Evolutionary conservation across 805 yeast genomes (phyloP), one percentile per base, ranked within the genome.

Genomic region (Wickerhamomyces bisporus): DNA sequence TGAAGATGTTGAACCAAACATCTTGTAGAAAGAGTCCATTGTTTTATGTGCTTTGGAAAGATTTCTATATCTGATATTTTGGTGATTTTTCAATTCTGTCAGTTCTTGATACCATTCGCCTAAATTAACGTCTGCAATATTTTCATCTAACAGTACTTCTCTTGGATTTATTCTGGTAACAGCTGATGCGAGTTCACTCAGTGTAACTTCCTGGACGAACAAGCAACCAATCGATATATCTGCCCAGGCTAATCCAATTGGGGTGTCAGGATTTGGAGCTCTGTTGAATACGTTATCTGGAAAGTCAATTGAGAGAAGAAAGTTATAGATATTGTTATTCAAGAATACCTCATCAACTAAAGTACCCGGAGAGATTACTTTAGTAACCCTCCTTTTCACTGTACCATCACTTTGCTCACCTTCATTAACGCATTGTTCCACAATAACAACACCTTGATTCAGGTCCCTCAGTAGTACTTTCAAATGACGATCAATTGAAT

Each of bases 291-390:
- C 50, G 59, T 63, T 62, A 20, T 66, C 70, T 0, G 88, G 86
- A 38, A 83, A 71, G 7, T 74, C 71, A 12, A 91, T 68, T 5
- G 86, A 73, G 18, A 82, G 65, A 26, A 91, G 62, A 53, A 70
- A 87, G 52, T 88, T 86, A 48, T 84, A 84, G 34, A 75, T 71
- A 42, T 75, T 76, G 40, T 76, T 77, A 55, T 87, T 84, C 52
- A 91, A 64, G 44, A 91, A 80, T 0, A 83, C 78, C 50, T 91
- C 97, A 52, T 86, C 96, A 10, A 91, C 74, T 25, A 91, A 70
- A 0, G 98, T 91, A 1, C 98, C 98, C 0, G 97, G 96, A 0
- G 97, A 82, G 2, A 93, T 77, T 7, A 91, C 76, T 30, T 97
- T 66, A 6, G 86, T 72, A 0, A 93, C 77, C 25, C 85, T 80